Percentiles rank a stretch among this genome's conserved stretches.
phyloP scores from a whole-genome alignment of 1,139 yeast genomes.

The Schizosaccharomyces versatilis region DNA sequence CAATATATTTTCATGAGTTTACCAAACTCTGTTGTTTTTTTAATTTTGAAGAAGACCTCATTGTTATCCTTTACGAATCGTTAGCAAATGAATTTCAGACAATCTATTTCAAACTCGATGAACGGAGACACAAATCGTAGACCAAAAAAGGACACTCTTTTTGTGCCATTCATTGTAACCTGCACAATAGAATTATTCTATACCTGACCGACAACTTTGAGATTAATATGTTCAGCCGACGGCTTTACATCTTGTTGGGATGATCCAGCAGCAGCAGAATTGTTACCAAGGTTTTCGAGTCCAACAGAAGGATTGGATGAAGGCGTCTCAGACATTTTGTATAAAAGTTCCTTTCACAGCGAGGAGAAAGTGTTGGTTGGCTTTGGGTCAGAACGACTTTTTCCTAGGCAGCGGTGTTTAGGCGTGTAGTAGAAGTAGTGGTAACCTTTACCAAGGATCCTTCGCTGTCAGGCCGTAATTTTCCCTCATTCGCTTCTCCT shows the following conservation, averaged over 20 bases:
- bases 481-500: no score
- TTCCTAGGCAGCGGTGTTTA: no score
- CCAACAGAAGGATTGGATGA: background rate
- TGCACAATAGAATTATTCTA: background rate
- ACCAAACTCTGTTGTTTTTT: conserved; percentile 74
- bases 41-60: conserved; percentile 89
- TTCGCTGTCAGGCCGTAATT: no score
- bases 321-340: background rate
- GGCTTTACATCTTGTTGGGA: conserved; percentile 2
- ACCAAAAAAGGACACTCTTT: no score
- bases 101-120: no score
- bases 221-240: background rate
- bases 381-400: background rate
- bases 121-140: no score
- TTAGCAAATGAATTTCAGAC: background rate
- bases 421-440: no score
- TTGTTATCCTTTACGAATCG: conserved; percentile 24
- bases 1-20: conserved; percentile 96
- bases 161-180: background rate
- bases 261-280: background rate
- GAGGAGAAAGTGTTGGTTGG: background rate
- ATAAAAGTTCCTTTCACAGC: background rate
- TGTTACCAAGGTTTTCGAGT: background rate
- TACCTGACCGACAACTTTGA: conserved; percentile 1
- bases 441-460: no score